Conservation (phyloP, 768 basidiomycete species). For the Lentinus tigrinus region DNA sequence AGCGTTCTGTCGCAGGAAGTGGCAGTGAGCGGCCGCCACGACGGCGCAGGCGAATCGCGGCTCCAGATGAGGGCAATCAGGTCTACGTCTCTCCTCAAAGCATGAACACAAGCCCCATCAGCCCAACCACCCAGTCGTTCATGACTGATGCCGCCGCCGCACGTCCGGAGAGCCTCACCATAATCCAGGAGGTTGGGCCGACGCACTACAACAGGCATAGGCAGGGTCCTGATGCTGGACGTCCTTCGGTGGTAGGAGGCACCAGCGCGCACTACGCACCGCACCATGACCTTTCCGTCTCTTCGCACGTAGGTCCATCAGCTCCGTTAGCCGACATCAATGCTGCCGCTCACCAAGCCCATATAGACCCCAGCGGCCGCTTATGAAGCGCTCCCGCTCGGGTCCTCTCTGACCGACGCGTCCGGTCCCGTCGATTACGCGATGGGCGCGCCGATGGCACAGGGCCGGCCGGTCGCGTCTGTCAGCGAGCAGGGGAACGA, state of each 20-base stretch:
- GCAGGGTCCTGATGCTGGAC: conserved; percentile 2
- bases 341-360: conserved; percentile 17
- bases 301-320: conserved; percentile 20
- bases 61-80: neutral
- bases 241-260: neutral
- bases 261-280: conserved; percentile 11
- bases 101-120: conserved; percentile 6
- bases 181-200: conserved; percentile 10
- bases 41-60: conserved; percentile 18
- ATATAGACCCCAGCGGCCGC: conserved; percentile 20
- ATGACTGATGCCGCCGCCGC: neutral
- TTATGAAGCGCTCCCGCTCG: conserved; percentile 17
- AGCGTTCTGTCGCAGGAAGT: conserved; percentile 49
- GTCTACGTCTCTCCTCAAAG: conserved; percentile 6
- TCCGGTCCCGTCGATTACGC: conserved; percentile 8
- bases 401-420: conserved; percentile 9
- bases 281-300: conserved; percentile 13
- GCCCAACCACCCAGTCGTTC: conserved; percentile 5
- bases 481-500: neutral
- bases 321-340: conserved; percentile 20
- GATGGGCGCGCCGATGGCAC: conserved; percentile 1
- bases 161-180: conserved; percentile 7
- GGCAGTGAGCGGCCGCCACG: conserved; percentile 23
- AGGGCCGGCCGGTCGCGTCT: neutral
- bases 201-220: conserved; percentile 13